Base-by-base conservation (phyloP, 2,329 filamentous ascomycete species). In the Penicillium decumbens region DNA sequence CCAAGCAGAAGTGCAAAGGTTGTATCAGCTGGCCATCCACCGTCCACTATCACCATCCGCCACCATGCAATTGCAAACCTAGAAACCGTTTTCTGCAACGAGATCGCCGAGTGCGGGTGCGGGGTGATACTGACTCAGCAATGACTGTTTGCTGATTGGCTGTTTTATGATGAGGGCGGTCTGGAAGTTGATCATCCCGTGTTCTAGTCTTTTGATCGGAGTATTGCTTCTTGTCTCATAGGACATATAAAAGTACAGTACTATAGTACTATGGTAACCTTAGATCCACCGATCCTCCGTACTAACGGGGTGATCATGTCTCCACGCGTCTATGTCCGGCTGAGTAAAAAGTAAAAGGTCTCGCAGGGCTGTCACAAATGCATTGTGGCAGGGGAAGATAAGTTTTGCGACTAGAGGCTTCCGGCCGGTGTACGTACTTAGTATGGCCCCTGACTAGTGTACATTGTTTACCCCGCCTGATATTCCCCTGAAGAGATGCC, bases 51-150 rank as follows among this genome's bases (percentile, higher is more conserved):
- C n/a, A n/a, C n/a, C n/a, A n/a, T 9, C 37, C 20, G 7, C 37
- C 18, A 39, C 20, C 37, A 40, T 28, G 32, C 25, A 30, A 20
- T 38, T 18, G 32, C 30, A 30, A 6, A 33, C 13, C 30, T 15
- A 18, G n/a, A 18, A 35, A 3, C n/a, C n/a, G 30, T n/a, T 23
- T 23, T 23, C 30, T 35, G 32, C 30, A 33, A n/a, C 23, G 18
- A 20, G 45, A 47, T 47, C 45, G 39, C n/a, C 45, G 38, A n/a
- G 38, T 12, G 35, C 46, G 46, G 46, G 46, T 48, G 41, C 40
- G 46, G 46, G 40, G 40, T 42, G 40, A 4, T 12, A n/a, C 15
- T 42, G 41, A 43, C 9, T 48, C 24, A 43, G 45, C 44, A 15
- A 12, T 3, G 4, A 23, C 20, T 23, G 4, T 23, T 4, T 15